Percentiles rank a stretch among this genome's conserved stretches.
Conservation (phyloP, 805 yeast genomes). For the Cyberlindnera euphorbiiphila region DNA sequence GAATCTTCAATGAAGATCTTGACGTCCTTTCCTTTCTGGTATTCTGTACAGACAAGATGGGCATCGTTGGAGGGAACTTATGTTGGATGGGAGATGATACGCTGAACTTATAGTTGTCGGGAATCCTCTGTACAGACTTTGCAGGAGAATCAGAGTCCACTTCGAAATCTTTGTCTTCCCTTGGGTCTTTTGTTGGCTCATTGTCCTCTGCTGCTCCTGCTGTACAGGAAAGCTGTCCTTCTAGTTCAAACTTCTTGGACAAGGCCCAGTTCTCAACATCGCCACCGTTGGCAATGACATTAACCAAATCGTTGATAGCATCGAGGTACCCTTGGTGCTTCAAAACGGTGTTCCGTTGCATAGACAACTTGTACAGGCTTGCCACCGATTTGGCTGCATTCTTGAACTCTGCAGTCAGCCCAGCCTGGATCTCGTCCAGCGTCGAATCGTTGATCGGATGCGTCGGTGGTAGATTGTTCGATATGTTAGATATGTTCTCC, state of each 20-base stretch:
- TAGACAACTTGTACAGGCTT: conserved; percentile 55
- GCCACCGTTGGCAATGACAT: conserved; percentile 33
- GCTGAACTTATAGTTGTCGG: conserved; percentile 19
- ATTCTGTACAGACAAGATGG: conserved; percentile 14
- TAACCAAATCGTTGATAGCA: conserved; percentile 54
- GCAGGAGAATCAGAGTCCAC: background rate
- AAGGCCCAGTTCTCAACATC: conserved; percentile 54
- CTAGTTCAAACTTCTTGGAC: conserved; percentile 42
- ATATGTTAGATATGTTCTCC: conserved; percentile 55
- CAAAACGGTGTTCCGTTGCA: conserved; percentile 42
- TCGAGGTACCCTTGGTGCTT: conserved; percentile 57
- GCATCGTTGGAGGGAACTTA: conserved; percentile 24
- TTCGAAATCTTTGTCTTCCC: background rate
- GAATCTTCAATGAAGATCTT: background rate
- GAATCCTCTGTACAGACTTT: conserved; percentile 5
- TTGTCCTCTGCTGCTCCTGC: too few species aligned
- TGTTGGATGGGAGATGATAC: conserved; percentile 11
- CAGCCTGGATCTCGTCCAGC: conserved; percentile 44
- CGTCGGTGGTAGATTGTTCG: conserved; percentile 51
- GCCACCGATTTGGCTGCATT: conserved; percentile 71
- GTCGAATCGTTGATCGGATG: conserved; percentile 44
- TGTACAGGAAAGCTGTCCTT: conserved; percentile 15
- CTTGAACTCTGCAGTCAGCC: conserved; percentile 61
- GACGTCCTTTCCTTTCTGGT: conserved; percentile 3
- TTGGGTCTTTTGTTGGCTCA: background rate